Conservation (phyloP, 2,329 filamentous ascomycete species). For the Nothophaeocryptopus gaeumannii region DNA sequence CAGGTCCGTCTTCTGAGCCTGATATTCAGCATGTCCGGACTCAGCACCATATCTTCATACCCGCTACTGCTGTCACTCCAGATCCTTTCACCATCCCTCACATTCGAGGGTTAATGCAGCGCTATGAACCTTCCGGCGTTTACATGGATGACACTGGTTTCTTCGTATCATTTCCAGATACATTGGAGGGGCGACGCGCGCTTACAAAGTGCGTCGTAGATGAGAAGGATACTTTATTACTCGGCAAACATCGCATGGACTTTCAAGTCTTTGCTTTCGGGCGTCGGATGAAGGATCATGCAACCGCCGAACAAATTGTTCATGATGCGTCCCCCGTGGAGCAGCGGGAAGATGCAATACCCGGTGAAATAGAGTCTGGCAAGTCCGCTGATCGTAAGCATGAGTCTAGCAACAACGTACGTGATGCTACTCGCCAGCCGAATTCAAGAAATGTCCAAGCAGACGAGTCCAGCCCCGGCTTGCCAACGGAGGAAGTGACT, state of each 20-base stretch:
- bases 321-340: too few species aligned
- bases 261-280: neutral
- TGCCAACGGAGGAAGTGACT: too few species aligned
- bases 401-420: too few species aligned
- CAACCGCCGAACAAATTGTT: too few species aligned
- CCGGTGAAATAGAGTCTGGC: too few species aligned
- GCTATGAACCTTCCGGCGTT: neutral
- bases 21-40: neutral
- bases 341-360: too few species aligned
- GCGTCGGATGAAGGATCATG: too few species aligned
- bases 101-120: neutral
- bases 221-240: neutral
- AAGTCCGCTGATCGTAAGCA: too few species aligned
- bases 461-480: too few species aligned
- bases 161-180: constrained; percentile 4
- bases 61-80: neutral
- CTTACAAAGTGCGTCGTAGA: neutral
- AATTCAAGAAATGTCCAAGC: too few species aligned
- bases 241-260: neutral
- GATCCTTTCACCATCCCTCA: neutral
- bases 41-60: constrained; percentile 4
- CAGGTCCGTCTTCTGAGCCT: neutral
- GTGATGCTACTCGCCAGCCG: too few species aligned
- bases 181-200: neutral
- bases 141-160: neutral